Conservation (phyloP, 768 basidiomycete genomes). For the Mycena venus region DNA sequence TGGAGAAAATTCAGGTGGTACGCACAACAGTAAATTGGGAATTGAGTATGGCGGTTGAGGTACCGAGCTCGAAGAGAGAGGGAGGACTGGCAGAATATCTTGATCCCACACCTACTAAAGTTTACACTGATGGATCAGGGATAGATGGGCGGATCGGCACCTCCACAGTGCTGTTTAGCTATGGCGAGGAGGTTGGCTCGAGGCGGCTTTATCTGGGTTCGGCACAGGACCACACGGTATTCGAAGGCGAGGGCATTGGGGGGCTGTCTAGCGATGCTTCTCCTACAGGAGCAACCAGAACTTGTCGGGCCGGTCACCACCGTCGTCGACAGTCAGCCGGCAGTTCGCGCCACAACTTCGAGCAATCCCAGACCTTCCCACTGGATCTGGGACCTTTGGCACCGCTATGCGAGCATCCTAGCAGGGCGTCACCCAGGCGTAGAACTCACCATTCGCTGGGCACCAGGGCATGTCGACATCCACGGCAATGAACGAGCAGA, state of each 20-base stretch:
- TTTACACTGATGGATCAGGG: slow-evolving; percentile 34
- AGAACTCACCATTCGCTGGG: slow-evolving; percentile 24
- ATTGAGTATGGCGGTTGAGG: neutral
- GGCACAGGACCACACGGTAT: slow-evolving; percentile 35
- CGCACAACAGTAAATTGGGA: neutral
- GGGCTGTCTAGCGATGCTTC: slow-evolving; percentile 25
- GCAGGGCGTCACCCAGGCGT: too few relatives aligned
- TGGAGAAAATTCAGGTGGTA: neutral
- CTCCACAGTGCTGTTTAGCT: slow-evolving; percentile 29
- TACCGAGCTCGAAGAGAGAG: slow-evolving; percentile 2
- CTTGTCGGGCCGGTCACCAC: neutral
- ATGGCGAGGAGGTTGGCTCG: neutral
- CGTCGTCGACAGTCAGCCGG: slow-evolving; percentile 36
- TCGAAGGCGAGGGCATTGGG: slow-evolving; percentile 41
- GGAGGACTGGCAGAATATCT: neutral
- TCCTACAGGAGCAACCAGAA: neutral
- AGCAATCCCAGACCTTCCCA: too few relatives aligned
- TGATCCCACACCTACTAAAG: neutral
- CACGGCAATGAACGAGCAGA: slow-evolving; percentile 20
- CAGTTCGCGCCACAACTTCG: slow-evolving; percentile 15
- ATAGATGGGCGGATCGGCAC: slow-evolving; percentile 35
- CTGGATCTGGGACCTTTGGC: too few relatives aligned
- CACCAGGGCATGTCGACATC: too few relatives aligned
- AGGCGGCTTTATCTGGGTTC: neutral
- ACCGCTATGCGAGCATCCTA: too few relatives aligned